Conservation (phyloP, 345 rosid genomes). For the Syzygium aqueum region DNA sequence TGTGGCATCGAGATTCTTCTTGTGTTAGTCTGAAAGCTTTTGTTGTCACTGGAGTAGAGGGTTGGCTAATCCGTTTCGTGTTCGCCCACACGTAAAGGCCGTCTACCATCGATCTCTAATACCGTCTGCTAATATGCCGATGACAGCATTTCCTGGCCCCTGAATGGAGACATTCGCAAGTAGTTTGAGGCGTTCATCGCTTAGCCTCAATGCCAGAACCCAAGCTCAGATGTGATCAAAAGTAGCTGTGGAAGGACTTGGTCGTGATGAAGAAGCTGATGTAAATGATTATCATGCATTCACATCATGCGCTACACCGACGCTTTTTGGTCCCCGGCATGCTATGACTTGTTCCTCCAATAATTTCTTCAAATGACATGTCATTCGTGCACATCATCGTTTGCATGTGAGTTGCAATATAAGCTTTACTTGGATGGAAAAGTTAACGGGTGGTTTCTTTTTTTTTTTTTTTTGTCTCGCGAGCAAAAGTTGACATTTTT, state of each 20-base stretch:
- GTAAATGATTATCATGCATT: not conserved
- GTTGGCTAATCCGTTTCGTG: not conserved
- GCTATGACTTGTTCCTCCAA: too few species aligned
- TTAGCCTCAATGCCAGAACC: not conserved
- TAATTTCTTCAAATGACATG: too few species aligned
- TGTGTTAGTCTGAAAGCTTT: not conserved
- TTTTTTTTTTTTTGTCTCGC: too few species aligned
- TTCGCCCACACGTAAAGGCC: not conserved
- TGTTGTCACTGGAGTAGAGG: not conserved
- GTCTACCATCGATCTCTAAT: not conserved
- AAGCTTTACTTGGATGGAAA: too few species aligned
- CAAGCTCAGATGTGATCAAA: not conserved
- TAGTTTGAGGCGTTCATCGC: not conserved
- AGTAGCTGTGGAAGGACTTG: not conserved
- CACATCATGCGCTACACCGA: too few species aligned
- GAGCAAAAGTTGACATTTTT: not conserved
- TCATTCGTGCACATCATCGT: too few species aligned
- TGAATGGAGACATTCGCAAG: not conserved
- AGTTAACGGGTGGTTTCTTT: too few species aligned
- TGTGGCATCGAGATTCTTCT: not conserved
- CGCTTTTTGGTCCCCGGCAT: too few species aligned
- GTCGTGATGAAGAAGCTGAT: too few species aligned
- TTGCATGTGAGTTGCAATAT: too few species aligned
- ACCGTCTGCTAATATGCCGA: not conserved
- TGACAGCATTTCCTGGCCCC: not conserved